Percentiles rank a stretch among this genome's conserved stretches.
phyloP scores from a whole-genome alignment of 768 basidiomycete species.

The Panaeolus cyanescens region DNA sequence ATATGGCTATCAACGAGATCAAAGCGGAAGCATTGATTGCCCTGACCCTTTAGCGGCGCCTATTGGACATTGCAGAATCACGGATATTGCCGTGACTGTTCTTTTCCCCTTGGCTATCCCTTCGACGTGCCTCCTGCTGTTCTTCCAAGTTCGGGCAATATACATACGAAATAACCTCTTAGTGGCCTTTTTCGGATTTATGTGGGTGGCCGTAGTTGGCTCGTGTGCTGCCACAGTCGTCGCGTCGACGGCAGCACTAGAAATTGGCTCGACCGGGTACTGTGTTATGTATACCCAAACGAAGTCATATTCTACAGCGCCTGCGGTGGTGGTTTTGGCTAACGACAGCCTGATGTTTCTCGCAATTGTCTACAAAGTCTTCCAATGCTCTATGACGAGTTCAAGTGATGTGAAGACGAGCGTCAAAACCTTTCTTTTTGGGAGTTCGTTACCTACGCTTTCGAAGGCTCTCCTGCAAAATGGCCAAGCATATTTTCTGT shows the following conservation, averaged over 20 bases:
- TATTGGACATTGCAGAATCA: conserved; percentile 10
- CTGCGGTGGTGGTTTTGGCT: conserved; percentile 17
- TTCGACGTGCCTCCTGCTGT: conserved; percentile 11
- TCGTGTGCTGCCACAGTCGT: not conserved
- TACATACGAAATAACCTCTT: conserved; percentile 10
- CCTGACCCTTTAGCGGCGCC: conserved; percentile 11
- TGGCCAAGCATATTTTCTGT: conserved; percentile 35
- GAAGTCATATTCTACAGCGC: conserved; percentile 13
- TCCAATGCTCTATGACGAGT: conserved; percentile 1
- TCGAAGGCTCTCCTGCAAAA: conserved; percentile 25
- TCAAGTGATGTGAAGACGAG: not conserved
- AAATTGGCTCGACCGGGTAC: conserved; percentile 14
- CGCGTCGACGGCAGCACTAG: not conserved
- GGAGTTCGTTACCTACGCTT: conserved; percentile 21
- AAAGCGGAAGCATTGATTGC: not conserved
- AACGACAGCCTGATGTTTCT: conserved; percentile 32
- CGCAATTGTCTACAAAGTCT: conserved; percentile 29
- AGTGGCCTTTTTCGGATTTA: conserved; percentile 6
- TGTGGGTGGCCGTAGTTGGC: conserved; percentile 9
- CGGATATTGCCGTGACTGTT: not conserved
- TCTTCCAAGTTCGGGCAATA: conserved; percentile 16
- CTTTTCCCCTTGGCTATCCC: conserved; percentile 10
- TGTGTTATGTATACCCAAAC: conserved; percentile 9
- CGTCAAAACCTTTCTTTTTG: conserved; percentile 14
- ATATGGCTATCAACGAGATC: too few relatives aligned